A percentile compares a stretch with the other conserved stretches of the same genome.
These are phyloP conservation scores for Pythium phragmitis DNA, from an alignment of 352 stramenopile genomes.

Conservation along the genomic window DNA sequence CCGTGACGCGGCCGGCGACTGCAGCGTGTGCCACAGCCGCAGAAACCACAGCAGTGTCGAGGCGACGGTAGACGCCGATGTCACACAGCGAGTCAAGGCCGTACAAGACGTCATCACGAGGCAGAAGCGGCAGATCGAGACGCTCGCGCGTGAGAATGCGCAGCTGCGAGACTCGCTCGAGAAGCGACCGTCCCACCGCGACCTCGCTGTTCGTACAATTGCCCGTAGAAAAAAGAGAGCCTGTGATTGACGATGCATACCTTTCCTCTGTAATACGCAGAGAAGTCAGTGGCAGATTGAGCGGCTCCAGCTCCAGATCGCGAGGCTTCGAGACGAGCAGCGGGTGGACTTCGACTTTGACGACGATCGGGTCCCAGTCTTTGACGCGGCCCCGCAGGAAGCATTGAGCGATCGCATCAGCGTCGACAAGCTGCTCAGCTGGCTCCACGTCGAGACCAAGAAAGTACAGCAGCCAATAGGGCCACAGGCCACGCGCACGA, in stretches of 20 bases:
- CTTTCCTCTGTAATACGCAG: not conserved
- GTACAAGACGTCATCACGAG: slow-evolving; percentile 18
- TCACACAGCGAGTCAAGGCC: not conserved
- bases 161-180: slow-evolving; percentile 30
- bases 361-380: slow-evolving; percentile 2
- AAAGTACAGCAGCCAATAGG: not conserved
- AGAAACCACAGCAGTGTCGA: not conserved
- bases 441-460: slow-evolving; percentile 33
- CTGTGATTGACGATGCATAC: not conserved
- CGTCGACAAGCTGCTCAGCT: slow-evolving; percentile 33
- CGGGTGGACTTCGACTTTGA: not conserved
- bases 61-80: not conserved
- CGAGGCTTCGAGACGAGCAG: slow-evolving; percentile 9
- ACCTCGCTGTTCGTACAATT: slow-evolving; percentile 23
- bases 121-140: slow-evolving; percentile 19
- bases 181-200: slow-evolving; percentile 17
- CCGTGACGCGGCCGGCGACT: slow-evolving; percentile 1
- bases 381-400: slow-evolving; percentile 12
- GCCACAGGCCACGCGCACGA: slow-evolving; percentile 1
- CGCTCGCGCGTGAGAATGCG: slow-evolving; percentile 27
- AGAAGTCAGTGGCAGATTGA: slow-evolving; percentile 26
- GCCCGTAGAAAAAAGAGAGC: not conserved
- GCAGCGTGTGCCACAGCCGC: slow-evolving; percentile 19
- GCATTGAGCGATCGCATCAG: slow-evolving; percentile 32
- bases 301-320: slow-evolving; percentile 12